Evolutionary conservation across 352 stramenopile genomes (phyloP).

Genomic region (Pythium phragmiticola): DNA sequence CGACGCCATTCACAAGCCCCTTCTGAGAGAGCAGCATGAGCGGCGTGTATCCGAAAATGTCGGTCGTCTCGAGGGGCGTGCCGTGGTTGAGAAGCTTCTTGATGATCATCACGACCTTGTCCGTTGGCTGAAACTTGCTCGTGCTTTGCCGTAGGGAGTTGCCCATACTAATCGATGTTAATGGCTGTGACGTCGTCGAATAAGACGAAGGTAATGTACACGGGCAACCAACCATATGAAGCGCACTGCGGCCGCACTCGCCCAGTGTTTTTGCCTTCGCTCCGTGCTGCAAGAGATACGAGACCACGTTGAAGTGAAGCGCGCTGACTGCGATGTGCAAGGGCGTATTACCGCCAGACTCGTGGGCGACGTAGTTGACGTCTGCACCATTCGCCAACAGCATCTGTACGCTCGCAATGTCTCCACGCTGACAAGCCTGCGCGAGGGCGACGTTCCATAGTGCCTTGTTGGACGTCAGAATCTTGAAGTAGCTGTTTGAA

Average conservation of each 20-base stretch:
- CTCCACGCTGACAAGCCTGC: constrained; percentile 81
- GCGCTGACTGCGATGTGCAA: constrained; percentile 78
- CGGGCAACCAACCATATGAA: constrained; percentile 79
- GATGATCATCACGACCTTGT: constrained; percentile 77
- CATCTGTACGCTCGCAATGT: constrained; percentile 87
- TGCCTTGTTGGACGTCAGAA: constrained; percentile 84
- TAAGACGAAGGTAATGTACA: constrained; percentile 51
- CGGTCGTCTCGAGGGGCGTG: constrained; percentile 54
- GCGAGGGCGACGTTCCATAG: constrained; percentile 89
- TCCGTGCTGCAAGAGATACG: constrained; percentile 84
- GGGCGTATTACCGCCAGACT: constrained; percentile 77
- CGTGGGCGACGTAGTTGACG: constrained; percentile 85
- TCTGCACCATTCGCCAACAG: constrained; percentile 82
- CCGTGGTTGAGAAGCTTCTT: constrained; percentile 81
- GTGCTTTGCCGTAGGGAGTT: constrained; percentile 26
- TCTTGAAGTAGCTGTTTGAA: constrained; percentile 85
- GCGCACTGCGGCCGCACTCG: constrained; percentile 60
- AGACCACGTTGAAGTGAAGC: constrained; percentile 85
- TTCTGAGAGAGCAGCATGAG: constrained; percentile 78
- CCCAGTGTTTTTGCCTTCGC: constrained; percentile 76
- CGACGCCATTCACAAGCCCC: constrained; percentile 67
- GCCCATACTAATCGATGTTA: constrained; percentile 5
- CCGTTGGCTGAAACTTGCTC: constrained; percentile 37
- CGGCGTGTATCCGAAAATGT: constrained; percentile 84
- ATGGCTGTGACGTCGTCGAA: constrained; percentile 13